These are phyloP conservation scores for Xylariaceae sp. DNA, from an alignment of 2,329 filamentous ascomycete species.

Conservation along the genomic window DNA sequence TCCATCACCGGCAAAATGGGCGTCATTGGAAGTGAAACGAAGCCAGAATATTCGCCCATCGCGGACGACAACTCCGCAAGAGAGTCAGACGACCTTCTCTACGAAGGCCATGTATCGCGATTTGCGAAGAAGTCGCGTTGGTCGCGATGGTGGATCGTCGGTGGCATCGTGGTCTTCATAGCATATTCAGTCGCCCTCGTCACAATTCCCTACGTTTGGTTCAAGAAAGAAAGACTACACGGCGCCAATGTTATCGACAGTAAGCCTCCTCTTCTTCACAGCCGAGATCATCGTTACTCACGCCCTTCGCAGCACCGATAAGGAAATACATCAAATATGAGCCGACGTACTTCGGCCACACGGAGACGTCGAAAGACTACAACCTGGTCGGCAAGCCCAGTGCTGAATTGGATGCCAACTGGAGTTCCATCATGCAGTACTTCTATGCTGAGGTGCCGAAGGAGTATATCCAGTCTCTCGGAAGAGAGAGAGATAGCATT, in stretches of 20 bases:
- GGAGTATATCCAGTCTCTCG: constrained; percentile 23
- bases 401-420: constrained; percentile 20
- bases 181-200: constrained; percentile 20
- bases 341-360: constrained; percentile 20
- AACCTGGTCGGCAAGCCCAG: constrained; percentile 20
- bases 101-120: constrained; percentile 9
- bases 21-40: constrained; percentile 1
- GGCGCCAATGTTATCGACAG: constrained; percentile 24
- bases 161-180: constrained; percentile 11
- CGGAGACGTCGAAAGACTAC: constrained; percentile 20
- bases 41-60: constrained; percentile 16
- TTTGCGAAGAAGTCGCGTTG: constrained; percentile 7
- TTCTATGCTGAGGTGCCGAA: constrained; percentile 24
- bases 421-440: constrained; percentile 24
- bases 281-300: not conserved
- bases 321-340: constrained; percentile 21
- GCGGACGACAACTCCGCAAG: constrained; percentile 17
- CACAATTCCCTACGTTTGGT: constrained; percentile 18
- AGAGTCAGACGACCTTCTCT: constrained; percentile 19
- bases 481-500: constrained; percentile 21
- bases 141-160: constrained; percentile 10
- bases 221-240: constrained; percentile 21
- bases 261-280: constrained; percentile 6
- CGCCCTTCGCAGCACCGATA: constrained; percentile 13
- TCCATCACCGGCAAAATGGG: constrained; percentile 8